phyloP scores from a whole-genome alignment of 305 asterid species.

The Striga hermonthica region DNA sequence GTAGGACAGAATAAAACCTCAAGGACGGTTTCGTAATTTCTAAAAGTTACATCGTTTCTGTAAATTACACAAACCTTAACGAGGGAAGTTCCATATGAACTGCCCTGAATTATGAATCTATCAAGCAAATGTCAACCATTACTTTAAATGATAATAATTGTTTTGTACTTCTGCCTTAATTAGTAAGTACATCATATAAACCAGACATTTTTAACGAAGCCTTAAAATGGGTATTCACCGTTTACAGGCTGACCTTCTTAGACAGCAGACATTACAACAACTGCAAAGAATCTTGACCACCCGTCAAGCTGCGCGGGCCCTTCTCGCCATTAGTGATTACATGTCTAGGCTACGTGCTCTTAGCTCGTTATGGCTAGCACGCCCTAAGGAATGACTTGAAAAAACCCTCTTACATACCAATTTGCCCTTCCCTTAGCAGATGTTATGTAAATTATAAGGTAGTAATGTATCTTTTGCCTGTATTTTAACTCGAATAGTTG shows the following conservation, averaged over 20 bases:
- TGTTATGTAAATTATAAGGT: no score
- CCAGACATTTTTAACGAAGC: no score
- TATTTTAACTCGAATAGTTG: not conserved
- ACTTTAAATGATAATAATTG: no score
- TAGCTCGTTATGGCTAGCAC: slow-evolving; percentile 82
- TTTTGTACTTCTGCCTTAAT: not conserved
- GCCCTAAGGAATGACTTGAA: slow-evolving; percentile 50
- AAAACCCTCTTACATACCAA: not conserved
- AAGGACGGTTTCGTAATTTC: not conserved
- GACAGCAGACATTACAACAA: slow-evolving; percentile 83
- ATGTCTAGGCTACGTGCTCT: slow-evolving; percentile 79
- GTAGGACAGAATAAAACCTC: not conserved
- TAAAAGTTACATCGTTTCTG: not conserved
- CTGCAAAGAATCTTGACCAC: slow-evolving; percentile 78
- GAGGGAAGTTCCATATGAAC: not conserved
- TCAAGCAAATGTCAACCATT: no score
- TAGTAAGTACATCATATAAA: no score
- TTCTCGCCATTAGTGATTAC: slow-evolving; percentile 76
- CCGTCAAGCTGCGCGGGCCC: slow-evolving; percentile 90
- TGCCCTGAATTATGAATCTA: no score
- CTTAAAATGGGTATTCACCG: not conserved
- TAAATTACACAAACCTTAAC: not conserved
- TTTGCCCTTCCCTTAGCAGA: not conserved
- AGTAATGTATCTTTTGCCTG: no score
- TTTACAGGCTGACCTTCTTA: slow-evolving; percentile 74